A percentile compares a stretch with the other conserved stretches of the same genome.
phyloP scores from a whole-genome alignment of 768 basidiomycete genomes.

The Mycena sanguinolenta region DNA sequence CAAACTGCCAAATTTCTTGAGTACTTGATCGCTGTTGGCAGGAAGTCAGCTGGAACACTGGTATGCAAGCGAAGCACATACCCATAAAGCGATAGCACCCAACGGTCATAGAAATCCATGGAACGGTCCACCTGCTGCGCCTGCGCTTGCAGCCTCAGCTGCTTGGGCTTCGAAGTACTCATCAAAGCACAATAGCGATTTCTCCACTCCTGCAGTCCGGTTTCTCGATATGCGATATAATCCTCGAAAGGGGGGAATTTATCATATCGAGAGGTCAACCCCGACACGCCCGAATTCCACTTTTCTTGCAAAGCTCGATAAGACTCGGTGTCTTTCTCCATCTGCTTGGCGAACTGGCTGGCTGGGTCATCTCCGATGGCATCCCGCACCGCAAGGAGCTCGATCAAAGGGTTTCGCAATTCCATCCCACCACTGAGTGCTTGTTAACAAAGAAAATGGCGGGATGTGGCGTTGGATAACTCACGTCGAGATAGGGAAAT shows the following conservation, averaged over 20 bases:
- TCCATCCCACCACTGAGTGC: background rate
- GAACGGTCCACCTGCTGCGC: background rate
- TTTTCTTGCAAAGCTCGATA: constrained; percentile 14
- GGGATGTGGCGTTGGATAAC: background rate
- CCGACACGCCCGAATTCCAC: constrained; percentile 3
- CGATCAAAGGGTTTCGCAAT: constrained; percentile 1
- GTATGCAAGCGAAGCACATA: background rate
- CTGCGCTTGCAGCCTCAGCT: background rate
- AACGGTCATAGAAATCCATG: constrained; percentile 33
- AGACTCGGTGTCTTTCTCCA: constrained; percentile 24
- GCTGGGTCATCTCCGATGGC: constrained; percentile 24
- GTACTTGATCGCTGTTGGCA: constrained; percentile 31
- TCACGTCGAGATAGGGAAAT: background rate
- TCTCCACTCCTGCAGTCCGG: constrained; percentile 11
- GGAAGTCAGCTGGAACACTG: background rate
- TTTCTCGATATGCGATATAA: constrained; percentile 5
- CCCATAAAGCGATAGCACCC: constrained; percentile 38
- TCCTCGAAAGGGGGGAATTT: constrained; percentile 26
- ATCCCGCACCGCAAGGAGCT: constrained; percentile 16
- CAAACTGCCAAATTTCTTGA: constrained; percentile 38
- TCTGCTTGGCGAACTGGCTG: constrained; percentile 20
- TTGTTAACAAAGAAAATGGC: background rate
- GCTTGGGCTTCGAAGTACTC: constrained; percentile 17
- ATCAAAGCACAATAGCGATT: constrained; percentile 13
- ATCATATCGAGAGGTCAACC: background rate